phyloP scores from a whole-genome alignment of 192 early-diverging fungal genomes.

The Thoreauomyces humboldtii region DNA sequence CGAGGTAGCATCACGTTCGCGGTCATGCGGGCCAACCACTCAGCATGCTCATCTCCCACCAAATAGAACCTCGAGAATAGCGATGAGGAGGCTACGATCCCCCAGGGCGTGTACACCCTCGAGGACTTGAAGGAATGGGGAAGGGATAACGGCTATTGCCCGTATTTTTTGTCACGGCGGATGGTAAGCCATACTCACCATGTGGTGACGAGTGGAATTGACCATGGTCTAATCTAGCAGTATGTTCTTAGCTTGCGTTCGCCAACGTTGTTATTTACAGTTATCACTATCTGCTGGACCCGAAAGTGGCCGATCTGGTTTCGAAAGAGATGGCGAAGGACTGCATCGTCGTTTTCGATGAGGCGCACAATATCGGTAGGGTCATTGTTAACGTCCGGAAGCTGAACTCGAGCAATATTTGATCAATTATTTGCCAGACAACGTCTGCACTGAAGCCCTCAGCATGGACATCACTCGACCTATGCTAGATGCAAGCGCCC shows the following conservation, averaged over 20 bases:
- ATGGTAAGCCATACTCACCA: constrained; percentile 49
- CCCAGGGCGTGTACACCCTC: constrained; percentile 91
- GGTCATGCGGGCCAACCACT: no score
- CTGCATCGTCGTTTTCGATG: constrained; percentile 98
- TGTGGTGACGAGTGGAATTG: not conserved
- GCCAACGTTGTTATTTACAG: constrained; percentile 98
- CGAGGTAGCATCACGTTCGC: constrained; percentile 58
- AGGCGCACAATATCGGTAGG: constrained; percentile 97
- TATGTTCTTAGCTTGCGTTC: constrained; percentile 71
- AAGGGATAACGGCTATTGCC: constrained; percentile 73
- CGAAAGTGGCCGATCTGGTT: constrained; percentile 97
- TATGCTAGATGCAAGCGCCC: constrained; percentile 84
- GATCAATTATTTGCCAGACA: no score
- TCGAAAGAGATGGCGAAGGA: constrained; percentile 93
- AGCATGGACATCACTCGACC: constrained; percentile 91
- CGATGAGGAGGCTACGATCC: constrained; percentile 62
- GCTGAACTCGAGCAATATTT: no score
- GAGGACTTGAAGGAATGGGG: constrained; percentile 89
- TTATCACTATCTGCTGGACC: constrained; percentile 99
- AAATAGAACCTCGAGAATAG: constrained; percentile 64
- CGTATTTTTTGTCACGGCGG: constrained; percentile 89
- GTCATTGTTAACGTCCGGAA: no score
- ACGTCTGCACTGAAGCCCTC: constrained; percentile 97
- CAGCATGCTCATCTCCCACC: not conserved
- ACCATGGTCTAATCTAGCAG: no score